Conservation (phyloP, 768 basidiomycete genomes). For the Naganishia onofrii region DNA sequence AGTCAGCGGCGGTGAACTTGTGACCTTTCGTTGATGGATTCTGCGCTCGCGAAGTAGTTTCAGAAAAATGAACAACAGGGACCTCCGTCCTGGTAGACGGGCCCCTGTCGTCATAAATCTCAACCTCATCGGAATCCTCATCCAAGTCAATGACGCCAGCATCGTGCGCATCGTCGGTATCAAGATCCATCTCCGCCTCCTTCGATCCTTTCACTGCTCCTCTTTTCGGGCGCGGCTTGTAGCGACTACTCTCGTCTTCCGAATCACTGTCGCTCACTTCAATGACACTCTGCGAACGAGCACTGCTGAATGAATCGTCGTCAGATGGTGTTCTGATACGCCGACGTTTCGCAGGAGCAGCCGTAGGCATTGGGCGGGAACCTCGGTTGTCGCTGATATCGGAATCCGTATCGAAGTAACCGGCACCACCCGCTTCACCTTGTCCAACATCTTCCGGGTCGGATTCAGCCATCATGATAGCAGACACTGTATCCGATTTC, state of each 20-base stretch:
- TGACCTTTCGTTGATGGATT: not conserved
- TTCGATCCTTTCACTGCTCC: slow-evolving; percentile 23
- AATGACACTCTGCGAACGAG: not conserved
- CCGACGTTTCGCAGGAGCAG: not conserved
- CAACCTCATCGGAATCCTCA: slow-evolving; percentile 22
- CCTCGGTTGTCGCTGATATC: slow-evolving; percentile 8
- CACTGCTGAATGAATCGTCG: not conserved
- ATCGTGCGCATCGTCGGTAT: slow-evolving; percentile 4
- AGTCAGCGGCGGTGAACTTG: not conserved
- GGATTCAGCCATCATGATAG: slow-evolving; percentile 23
- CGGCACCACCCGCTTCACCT: not conserved
- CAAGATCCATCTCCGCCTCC: slow-evolving; percentile 26
- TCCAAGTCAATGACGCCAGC: slow-evolving; percentile 11
- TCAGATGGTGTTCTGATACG: not conserved
- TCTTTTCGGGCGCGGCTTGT: slow-evolving; percentile 2
- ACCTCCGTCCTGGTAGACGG: not conserved
- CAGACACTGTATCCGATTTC: not conserved
- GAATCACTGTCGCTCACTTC: slow-evolving; percentile 7
- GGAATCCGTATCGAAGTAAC: slow-evolving; percentile 7
- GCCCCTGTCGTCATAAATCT: slow-evolving; percentile 10
- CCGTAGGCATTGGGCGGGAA: not conserved
- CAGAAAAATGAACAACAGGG: slow-evolving; percentile 11
- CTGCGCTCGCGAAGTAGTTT: slow-evolving; percentile 4
- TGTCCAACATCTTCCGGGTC: slow-evolving; percentile 19
- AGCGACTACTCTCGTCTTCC: slow-evolving; percentile 13